Base-by-base conservation (phyloP, 108 stramenopile species). In the Thalassiosira profunda region DNA sequence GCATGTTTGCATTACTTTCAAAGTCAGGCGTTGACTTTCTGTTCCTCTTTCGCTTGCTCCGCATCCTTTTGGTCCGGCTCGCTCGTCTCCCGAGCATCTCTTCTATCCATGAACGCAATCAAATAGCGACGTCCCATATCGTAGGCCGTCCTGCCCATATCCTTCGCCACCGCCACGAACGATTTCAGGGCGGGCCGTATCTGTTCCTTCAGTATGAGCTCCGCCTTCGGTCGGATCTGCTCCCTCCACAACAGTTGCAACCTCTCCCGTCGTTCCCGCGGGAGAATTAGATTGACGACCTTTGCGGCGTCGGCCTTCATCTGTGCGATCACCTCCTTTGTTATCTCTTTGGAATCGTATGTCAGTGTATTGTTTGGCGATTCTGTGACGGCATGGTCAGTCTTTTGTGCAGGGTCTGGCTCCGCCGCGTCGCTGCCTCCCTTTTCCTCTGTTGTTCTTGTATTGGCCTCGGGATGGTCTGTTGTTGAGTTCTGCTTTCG, bases 301-400 rank as follows among this genome's bases (percentile, higher is more conserved):
- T 44, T 51, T 4, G 61, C 31, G 5, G 57, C 4, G 41, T 81
- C 80, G 51, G 72, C 38, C 30, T 63, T 71, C n/a, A 76, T 64
- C 45, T 66, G 69, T 18, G 10, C 48, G 9, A 63, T 51, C 5
- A 81, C 74, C 35, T 76, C 80, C 1, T n/a, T 31, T 10, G 55
- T 59, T 4, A 81, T 38, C 35, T 81, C 80, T 36, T 58, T 64
- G 1, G 65, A 45, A 20, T 56, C 70, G 34, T 45, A 58, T n/a
- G 63, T 80, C 23, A 61, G 60, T 20, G 48, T 42, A 14, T 66
- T 24, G 17, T 9, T 46, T 62, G 63, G 9, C 3, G 34, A 20
- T 44, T 47, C 46, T 47, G 23, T 20, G 23, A 5, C 23, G 21
- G 26, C 15, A 14, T 21, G 7, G 48, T 40, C 42, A 20, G 25